Percentiles rank a stretch among this genome's conserved stretches.
These are phyloP conservation scores for Pyrus hybrid DNA, from an alignment of 331 rosid genomes.

Conservation along the genomic window DNA sequence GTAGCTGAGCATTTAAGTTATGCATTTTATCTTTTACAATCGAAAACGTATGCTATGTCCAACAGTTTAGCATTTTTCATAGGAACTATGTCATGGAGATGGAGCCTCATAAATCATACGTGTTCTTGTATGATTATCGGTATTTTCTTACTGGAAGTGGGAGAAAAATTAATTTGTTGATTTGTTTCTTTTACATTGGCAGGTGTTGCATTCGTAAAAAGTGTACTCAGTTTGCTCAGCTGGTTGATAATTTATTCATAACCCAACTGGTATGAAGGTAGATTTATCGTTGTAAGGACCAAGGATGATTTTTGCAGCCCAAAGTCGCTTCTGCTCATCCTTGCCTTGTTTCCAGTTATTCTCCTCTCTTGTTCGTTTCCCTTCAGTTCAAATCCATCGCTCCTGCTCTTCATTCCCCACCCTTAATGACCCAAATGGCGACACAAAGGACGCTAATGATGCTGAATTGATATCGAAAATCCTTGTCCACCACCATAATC, in stretches of 20 bases:
- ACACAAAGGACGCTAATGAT: slow-evolving; percentile 32
- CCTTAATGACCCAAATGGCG: slow-evolving; percentile 15
- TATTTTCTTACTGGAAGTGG: no score
- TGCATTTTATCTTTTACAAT: no score
- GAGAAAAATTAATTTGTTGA: no score
- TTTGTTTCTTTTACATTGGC: no score
- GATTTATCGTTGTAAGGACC: not conserved
- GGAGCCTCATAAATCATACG: no score
- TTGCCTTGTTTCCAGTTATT: not conserved
- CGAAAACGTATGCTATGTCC: no score
- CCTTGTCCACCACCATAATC: slow-evolving; percentile 74
- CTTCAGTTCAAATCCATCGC: not conserved
- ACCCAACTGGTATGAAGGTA: not conserved
- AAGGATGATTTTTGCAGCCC: not conserved
- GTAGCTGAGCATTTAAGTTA: no score
- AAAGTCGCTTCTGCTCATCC: not conserved
- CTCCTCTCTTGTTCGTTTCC: not conserved
- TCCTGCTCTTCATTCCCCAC: not conserved
- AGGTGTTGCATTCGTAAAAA: no score
- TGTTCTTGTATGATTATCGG: no score
- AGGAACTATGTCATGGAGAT: no score
- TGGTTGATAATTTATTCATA: not conserved
- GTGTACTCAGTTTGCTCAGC: not conserved
- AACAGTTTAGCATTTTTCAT: no score
- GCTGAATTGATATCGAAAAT: slow-evolving; percentile 44